Percentiles rank a stretch among this genome's conserved stretches.
Evolutionary conservation across 2,329 filamentous ascomycete species (phyloP).

Genomic region (Fusarium agapanthi): DNA sequence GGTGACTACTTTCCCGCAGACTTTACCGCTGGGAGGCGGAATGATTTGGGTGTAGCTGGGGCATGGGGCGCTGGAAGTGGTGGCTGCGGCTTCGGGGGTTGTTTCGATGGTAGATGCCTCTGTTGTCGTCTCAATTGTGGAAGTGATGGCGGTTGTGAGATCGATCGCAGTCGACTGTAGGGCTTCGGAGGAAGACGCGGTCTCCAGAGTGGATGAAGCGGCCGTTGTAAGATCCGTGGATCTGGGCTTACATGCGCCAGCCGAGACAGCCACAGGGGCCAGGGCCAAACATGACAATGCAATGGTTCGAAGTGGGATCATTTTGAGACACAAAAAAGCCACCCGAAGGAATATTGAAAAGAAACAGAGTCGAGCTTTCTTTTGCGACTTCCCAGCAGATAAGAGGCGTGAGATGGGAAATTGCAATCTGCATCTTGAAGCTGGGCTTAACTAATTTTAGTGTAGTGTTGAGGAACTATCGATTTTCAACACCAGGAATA

Average conservation of each 20-base stretch:
- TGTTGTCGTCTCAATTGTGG: neutral
- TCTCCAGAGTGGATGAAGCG: rapidly evolving
- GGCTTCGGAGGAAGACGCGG: neutral
- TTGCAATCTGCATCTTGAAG: neutral
- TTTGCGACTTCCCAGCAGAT: neutral
- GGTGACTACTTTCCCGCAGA: neutral
- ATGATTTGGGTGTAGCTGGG: neutral
- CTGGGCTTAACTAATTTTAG: rapidly evolving
- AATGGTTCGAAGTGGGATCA: neutral
- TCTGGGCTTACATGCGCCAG: conserved; percentile 1
- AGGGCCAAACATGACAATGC: neutral
- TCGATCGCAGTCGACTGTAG: rapidly evolving
- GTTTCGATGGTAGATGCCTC: neutral
- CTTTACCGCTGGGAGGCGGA: neutral
- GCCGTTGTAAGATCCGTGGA: neutral
- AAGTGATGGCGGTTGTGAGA: neutral
- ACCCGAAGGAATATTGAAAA: no score
- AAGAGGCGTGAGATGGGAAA: neutral
- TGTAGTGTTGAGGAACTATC: neutral
- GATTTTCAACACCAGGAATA: rapidly evolving
- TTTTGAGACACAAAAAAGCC: neutral
- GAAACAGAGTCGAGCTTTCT: rapidly evolving
- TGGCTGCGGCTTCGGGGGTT: neutral
- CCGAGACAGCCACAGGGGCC: neutral
- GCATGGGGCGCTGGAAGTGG: neutral